Evolutionary conservation across 306 rosid species (phyloP).

Genomic region (Notholithocarpus densiflorus): DNA sequence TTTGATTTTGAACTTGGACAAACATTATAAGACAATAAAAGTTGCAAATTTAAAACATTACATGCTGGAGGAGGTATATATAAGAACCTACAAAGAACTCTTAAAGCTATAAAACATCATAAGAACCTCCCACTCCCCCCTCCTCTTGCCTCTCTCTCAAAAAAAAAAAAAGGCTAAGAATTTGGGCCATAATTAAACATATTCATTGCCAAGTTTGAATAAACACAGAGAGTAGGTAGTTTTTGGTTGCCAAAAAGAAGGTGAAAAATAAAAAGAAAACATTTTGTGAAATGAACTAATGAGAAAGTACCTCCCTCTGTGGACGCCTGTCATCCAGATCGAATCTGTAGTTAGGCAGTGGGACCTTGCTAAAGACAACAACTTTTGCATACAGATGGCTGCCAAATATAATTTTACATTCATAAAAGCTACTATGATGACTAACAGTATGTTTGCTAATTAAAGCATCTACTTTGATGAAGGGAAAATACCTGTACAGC

Average conservation of each 20-base stretch:
- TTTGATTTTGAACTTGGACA: background rate
- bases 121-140: background rate
- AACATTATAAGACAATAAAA: background rate
- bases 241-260: background rate
- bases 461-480: slow-evolving; percentile 13
- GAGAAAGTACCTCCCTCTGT: slow-evolving; percentile 74
- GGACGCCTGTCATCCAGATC: slow-evolving; percentile 92
- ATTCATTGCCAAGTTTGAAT: background rate
- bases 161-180: background rate
- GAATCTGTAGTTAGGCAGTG: slow-evolving; percentile 91
- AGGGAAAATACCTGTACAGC: slow-evolving; percentile 54
- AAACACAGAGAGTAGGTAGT: background rate
- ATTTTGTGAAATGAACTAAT: slow-evolving; percentile 2
- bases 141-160: background rate
- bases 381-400: slow-evolving; percentile 83
- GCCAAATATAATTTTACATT: slow-evolving; percentile 34
- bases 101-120: background rate
- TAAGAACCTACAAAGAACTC: background rate
- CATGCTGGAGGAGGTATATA: background rate
- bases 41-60: background rate
- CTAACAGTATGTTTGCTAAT: background rate
- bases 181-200: background rate
- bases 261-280: background rate
- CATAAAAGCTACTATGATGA: slow-evolving; percentile 16
- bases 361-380: slow-evolving; percentile 82